Base-by-base conservation (phyloP, 768 basidiomycete species). In the Agaricus subrufescens region DNA sequence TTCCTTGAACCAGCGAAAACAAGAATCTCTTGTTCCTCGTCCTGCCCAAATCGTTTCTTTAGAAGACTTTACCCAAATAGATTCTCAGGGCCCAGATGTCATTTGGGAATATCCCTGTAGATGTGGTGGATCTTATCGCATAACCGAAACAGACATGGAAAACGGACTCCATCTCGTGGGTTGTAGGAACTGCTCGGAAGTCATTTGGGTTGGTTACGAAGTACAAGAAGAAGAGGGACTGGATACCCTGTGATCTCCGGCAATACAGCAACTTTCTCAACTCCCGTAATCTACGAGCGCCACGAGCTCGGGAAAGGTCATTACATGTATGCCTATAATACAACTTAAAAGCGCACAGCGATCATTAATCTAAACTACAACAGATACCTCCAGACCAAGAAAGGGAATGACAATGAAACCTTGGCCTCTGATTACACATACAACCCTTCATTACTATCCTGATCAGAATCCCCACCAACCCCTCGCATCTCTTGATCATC, bases 141-240 rank as follows among this genome's bases (percentile, higher is more conserved):
- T 93, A 54, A 74, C 73, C 0, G 76, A 77, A 52, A 68, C 62
- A 1, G 78, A 86, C 49, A 78, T 93, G 75, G 89, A 92, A 57
- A 69, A 69, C 1, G 91, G 82, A n/a, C 73, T 74, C 48, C 91
- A 93, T 66, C 75, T 93, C 5, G 72, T 91, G 9, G 83, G 79
- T 1, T 94, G 91, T 60, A 79, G 71, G 53, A 81, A 81, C 52
- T 93, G 91, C 65, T 94, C 91, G 14, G 91, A 93, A 68, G 83
- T 82, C 8, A 73, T 93, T 1, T 93, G 90, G 88, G 87, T 84
- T n/a, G 91, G 91, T 1, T 93, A 91, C 63, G 86, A 93, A 68
- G 63, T 79, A 11, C 72, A 66, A 19, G 73, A 75, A 23, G 48
- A 38, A 10, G 39, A 56, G 34, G 34, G 11, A 34, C 19, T 19